Percentiles rank a stretch among this genome's conserved stretches.
These are phyloP conservation scores for Lepidopterella palustris DNA, from an alignment of 495 filamentous ascomycete species.

Conservation along the genomic window DNA sequence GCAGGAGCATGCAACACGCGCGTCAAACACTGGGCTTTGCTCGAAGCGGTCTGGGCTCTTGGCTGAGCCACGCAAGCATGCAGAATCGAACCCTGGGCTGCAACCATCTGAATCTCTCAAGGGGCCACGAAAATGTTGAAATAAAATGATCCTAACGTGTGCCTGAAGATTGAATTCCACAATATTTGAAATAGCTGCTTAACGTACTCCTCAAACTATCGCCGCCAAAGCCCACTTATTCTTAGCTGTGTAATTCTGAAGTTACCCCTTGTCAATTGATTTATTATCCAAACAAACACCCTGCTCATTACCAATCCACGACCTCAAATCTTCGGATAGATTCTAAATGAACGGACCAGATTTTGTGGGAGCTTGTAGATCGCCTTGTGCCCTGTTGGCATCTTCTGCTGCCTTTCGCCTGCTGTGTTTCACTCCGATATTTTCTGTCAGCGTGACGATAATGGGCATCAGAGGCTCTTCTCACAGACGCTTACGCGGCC, in stretches of 20 bases:
- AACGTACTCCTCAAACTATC: neutral
- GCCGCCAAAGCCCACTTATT: neutral
- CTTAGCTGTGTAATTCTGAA: neutral
- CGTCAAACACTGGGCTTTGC: neutral
- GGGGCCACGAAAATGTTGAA: neutral
- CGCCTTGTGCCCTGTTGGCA: neutral
- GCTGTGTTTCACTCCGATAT: neutral
- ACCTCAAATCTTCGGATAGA: neutral
- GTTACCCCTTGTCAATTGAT: too few relatives aligned
- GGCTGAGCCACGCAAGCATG: conserved; percentile 4
- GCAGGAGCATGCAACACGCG: neutral
- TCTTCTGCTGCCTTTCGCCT: neutral
- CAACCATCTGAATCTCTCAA: neutral
- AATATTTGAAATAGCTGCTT: neutral
- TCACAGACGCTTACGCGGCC: neutral
- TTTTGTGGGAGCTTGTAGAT: neutral
- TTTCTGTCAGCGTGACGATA: neutral
- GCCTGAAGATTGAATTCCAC: neutral
- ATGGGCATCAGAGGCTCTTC: neutral
- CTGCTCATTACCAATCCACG: neutral
- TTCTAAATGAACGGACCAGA: neutral
- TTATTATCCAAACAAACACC: too few relatives aligned
- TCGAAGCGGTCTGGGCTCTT: neutral
- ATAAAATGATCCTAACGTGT: conserved; percentile 1
- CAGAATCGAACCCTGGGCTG: neutral